Evolutionary conservation across 345 rosid genomes (phyloP).

Genomic region (Brassica nigra): DNA sequence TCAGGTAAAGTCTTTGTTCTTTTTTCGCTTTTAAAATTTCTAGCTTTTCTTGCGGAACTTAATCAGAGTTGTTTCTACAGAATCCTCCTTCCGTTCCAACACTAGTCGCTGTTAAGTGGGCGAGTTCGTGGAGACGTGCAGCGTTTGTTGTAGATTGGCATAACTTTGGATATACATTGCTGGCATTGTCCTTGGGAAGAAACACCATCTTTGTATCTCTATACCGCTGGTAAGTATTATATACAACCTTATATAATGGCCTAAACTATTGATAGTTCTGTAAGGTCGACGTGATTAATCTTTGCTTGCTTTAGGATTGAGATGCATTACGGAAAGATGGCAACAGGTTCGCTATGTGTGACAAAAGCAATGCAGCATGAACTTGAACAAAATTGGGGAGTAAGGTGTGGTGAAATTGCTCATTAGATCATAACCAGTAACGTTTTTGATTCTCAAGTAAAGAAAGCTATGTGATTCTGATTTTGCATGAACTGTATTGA

Average conservation of each 20-base stretch:
- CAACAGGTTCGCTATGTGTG: constrained; percentile 83
- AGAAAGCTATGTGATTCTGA: background rate
- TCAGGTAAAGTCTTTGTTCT: constrained; percentile 55
- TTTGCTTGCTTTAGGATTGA: constrained; percentile 60
- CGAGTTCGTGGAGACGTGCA: constrained; percentile 72
- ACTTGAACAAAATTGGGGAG: constrained; percentile 93
- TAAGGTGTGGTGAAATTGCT: constrained; percentile 59
- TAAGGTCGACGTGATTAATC: background rate
- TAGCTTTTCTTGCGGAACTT: background rate
- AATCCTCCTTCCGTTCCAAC: constrained; percentile 98
- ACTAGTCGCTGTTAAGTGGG: constrained; percentile 86
- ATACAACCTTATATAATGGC: constrained; percentile 2
- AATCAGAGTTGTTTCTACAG: constrained; percentile 40
- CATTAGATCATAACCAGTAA: constrained; percentile 28
- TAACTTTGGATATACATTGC: constrained; percentile 91
- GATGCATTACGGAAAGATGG: constrained; percentile 83
- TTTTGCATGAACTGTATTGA: constrained; percentile 9
- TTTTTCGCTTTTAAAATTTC: background rate
- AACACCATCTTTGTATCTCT: constrained; percentile 71
- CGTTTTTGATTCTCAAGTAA: background rate
- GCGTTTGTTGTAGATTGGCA: constrained; percentile 92
- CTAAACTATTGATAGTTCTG: constrained; percentile 11
- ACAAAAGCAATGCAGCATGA: constrained; percentile 98
- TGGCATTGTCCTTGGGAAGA: constrained; percentile 85
- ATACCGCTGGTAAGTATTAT: constrained; percentile 68